Evolutionary conservation across 2,329 filamentous ascomycete genomes (phyloP).

Genomic region (Moelleriella libera): DNA sequence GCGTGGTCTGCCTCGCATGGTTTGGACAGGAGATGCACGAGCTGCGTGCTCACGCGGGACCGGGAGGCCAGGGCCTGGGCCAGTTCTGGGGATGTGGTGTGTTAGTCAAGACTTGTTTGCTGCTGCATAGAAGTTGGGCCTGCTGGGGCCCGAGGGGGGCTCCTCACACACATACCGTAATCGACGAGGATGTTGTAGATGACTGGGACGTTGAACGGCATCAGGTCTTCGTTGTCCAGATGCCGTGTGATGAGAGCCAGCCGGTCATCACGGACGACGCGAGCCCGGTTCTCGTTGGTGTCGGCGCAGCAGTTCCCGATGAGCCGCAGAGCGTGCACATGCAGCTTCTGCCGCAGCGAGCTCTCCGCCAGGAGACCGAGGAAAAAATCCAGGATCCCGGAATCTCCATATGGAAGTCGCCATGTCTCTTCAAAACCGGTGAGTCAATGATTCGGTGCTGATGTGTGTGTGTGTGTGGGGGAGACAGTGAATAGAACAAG

Average conservation of each 20-base stretch:
- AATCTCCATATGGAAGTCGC: constrained; percentile 41
- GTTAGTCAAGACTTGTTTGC: not conserved
- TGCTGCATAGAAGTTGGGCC: too few species aligned
- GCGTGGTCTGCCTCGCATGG: constrained; percentile 25
- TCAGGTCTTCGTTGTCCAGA: constrained; percentile 30
- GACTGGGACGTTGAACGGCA: constrained; percentile 41
- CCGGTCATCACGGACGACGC: constrained; percentile 34
- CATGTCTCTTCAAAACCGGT: constrained; percentile 29
- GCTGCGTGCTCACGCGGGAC: constrained; percentile 30
- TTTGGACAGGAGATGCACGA: constrained; percentile 34
- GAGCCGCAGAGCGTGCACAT: constrained; percentile 40
- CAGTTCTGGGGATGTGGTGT: constrained; percentile 26
- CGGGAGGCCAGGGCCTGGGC: constrained; percentile 42
- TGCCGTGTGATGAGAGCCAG: constrained; percentile 33
- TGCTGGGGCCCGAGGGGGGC: too few species aligned
- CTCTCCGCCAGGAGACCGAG: constrained; percentile 28
- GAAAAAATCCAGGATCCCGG: constrained; percentile 43
- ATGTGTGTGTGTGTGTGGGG: too few species aligned
- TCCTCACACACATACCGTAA: constrained; percentile 29
- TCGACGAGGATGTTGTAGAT: constrained; percentile 50
- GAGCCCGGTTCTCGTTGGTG: constrained; percentile 45
- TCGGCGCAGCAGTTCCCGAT: constrained; percentile 51
- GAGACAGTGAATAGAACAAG: too few species aligned
- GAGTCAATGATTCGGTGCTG: too few species aligned
- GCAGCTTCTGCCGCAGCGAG: constrained; percentile 25